phyloP scores from a whole-genome alignment of 208 protist genomes.

The Naegleria gruberi region DNA sequence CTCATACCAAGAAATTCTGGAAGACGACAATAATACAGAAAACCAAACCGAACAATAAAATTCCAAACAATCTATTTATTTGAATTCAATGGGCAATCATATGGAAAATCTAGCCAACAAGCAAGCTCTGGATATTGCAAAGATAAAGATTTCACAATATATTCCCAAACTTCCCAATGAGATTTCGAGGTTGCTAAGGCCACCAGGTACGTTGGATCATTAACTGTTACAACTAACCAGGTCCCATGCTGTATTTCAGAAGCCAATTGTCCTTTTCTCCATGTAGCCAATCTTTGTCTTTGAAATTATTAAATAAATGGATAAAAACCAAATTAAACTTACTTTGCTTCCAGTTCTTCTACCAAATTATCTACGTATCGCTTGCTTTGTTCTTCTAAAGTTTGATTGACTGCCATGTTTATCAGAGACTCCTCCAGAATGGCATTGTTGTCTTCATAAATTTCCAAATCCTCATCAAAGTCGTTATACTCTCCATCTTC shows the following conservation, averaged over 20 bases:
- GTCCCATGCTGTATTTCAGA: not conserved
- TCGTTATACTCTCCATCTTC: not conserved
- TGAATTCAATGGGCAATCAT: not conserved
- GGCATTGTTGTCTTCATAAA: not conserved
- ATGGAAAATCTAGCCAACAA: not conserved
- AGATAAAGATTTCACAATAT: not conserved
- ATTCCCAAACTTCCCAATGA: not conserved
- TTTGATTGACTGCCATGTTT: not conserved
- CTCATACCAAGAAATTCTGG: no score
- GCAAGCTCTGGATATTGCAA: not conserved
- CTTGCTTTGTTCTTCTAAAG: not conserved
- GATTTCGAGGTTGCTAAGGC: not conserved
- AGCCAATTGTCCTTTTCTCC: not conserved
- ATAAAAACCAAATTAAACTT: no score
- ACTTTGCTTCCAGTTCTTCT: not conserved
- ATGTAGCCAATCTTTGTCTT: not conserved
- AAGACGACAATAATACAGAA: no score
- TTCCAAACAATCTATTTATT: no score
- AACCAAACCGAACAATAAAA: no score
- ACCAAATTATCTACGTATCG: not conserved
- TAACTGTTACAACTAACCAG: not conserved
- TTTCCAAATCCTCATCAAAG: not conserved
- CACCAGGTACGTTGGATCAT: not conserved
- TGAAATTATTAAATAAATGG: no score
- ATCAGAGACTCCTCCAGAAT: not conserved